Evolutionary conservation across 257 asterid species (phyloP).

Genomic region (Plantago ovata): DNA sequence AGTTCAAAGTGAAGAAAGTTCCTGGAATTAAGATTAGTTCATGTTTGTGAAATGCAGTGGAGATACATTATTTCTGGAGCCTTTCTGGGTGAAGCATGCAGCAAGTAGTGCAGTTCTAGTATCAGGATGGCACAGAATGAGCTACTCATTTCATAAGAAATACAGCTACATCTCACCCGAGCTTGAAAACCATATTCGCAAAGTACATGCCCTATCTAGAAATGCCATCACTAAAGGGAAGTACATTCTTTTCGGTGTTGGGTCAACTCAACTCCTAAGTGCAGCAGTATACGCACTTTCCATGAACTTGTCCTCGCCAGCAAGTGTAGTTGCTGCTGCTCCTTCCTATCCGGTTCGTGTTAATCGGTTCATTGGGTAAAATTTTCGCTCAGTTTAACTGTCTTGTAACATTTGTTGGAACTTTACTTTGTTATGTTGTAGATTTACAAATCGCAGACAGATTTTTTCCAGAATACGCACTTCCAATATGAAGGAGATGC

Average conservation of each 20-base stretch:
- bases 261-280: conserved; percentile 59
- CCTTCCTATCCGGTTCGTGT: conserved; percentile 16
- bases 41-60: conserved; percentile 50
- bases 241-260: conserved; percentile 53
- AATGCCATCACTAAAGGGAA: conserved; percentile 54
- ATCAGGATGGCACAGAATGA: conserved; percentile 86
- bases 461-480: conserved; percentile 24
- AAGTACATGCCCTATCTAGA: conserved; percentile 34
- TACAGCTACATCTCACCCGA: conserved; percentile 31
- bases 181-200: conserved; percentile 39
- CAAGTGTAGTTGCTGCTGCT: too few relatives aligned
- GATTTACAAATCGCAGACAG: conserved; percentile 37
- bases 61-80: conserved; percentile 48
- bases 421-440: not conserved
- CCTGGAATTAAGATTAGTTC: too few relatives aligned
- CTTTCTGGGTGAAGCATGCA: conserved; percentile 45
- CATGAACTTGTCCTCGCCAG: conserved; percentile 28
- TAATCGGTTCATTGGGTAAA: not conserved
- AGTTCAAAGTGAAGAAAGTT: too few relatives aligned
- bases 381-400: not conserved
- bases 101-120: conserved; percentile 52
- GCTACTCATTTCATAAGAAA: conserved; percentile 30
- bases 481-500: conserved; percentile 40
- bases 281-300: conserved; percentile 78
- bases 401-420: not conserved